phyloP scores from a whole-genome alignment of 495 filamentous ascomycete species.

The Penicillium desertorum region DNA sequence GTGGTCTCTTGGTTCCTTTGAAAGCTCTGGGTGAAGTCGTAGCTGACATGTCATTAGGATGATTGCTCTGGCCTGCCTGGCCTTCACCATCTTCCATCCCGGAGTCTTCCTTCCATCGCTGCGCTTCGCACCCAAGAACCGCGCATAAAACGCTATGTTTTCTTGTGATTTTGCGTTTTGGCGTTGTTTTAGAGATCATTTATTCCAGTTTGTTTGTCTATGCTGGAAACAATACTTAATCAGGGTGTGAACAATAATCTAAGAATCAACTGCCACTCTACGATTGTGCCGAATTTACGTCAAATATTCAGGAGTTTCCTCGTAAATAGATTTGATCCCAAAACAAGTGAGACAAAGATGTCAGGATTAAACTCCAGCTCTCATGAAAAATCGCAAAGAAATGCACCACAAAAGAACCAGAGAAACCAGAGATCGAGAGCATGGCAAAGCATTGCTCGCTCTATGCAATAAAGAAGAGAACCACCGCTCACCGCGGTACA shows the following conservation, averaged over 20 bases:
- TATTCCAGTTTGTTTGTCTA: neutral
- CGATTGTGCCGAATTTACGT: neutral
- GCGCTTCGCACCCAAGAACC: slow-evolving; percentile 33
- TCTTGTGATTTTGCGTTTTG: neutral
- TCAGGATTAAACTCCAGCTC: slow-evolving; percentile 3
- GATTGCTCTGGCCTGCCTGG: slow-evolving; percentile 46
- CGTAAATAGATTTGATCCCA: neutral
- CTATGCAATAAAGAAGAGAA: slow-evolving; percentile 5
- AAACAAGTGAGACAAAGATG: slow-evolving; percentile 1
- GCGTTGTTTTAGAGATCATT: neutral
- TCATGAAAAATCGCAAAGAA: slow-evolving; percentile 13
- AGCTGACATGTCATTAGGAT: slow-evolving; percentile 35
- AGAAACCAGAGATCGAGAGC: slow-evolving; percentile 13
- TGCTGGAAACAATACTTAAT: neutral
- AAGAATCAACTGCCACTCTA: neutral
- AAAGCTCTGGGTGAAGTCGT: neutral
- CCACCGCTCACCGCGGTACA: neutral
- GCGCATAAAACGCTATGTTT: slow-evolving; percentile 12
- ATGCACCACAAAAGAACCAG: slow-evolving; percentile 8
- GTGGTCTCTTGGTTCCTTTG: slow-evolving; percentile 17
- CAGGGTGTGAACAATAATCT: neutral
- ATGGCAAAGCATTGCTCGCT: slow-evolving; percentile 2
- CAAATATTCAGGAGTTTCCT: neutral
- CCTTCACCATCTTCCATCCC: slow-evolving; percentile 52
- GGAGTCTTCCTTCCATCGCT: slow-evolving; percentile 49